These are phyloP conservation scores for Arabis hirsuta DNA, from an alignment of 345 rosid genomes.

Conservation along the genomic window DNA sequence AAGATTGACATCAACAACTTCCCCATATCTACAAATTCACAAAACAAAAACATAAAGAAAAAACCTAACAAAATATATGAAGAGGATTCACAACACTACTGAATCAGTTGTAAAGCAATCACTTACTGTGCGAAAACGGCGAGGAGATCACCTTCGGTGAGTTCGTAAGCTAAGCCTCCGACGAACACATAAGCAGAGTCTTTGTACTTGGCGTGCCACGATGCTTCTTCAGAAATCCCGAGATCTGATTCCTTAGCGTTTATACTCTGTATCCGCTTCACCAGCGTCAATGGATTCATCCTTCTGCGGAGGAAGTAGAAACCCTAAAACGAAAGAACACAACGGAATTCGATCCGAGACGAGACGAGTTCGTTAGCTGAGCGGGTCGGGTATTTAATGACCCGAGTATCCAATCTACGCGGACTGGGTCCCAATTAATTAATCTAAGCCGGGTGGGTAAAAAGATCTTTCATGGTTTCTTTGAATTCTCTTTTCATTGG, in stretches of 20 bases:
- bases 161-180: conserved; percentile 90
- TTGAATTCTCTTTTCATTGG: no score
- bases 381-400: conserved; percentile 15
- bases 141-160: conserved; percentile 96
- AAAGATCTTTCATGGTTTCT: no score
- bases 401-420: conserved; percentile 1
- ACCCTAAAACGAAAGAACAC: conserved; percentile 1
- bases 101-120: background rate
- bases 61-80: background rate
- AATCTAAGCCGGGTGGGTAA: background rate
- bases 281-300: conserved; percentile 88
- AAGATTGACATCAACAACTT: conserved; percentile 90
- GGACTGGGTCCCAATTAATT: conserved; percentile 18
- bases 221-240: conserved; percentile 85
- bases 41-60: background rate
- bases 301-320: background rate
- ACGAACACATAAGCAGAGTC: conserved; percentile 79
- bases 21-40: conserved; percentile 62
- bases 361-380: background rate
- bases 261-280: conserved; percentile 77
- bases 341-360: background rate
- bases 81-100: background rate
- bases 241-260: conserved; percentile 76
- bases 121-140: conserved; percentile 89
- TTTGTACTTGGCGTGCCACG: conserved; percentile 96